These are phyloP conservation scores for Phlegmacium glaucopus DNA, from an alignment of 768 basidiomycete species.

Conservation along the genomic window DNA sequence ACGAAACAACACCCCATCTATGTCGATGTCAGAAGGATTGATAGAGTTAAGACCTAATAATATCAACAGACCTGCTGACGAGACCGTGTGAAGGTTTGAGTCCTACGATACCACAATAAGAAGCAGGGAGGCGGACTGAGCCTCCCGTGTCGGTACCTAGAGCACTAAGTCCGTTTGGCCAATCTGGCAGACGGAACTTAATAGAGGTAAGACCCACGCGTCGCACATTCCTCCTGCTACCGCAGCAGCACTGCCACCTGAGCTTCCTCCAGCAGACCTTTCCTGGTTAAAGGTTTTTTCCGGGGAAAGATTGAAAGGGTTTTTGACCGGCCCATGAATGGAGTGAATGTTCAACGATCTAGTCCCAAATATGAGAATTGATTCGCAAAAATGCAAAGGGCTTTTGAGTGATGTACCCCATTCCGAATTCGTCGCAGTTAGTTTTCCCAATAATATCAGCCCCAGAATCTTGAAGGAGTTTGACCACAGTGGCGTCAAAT, in stretches of 20 bases:
- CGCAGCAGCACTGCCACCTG: conserved; percentile 93
- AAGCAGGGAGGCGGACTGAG: conserved; percentile 88
- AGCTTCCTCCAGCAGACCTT: conserved; percentile 87
- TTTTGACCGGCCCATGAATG: conserved; percentile 72
- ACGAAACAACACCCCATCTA: conserved; percentile 90
- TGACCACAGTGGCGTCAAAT: conserved; percentile 84
- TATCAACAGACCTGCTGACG: conserved; percentile 64
- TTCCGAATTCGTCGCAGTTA: conserved; percentile 97
- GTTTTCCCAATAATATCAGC: conserved; percentile 83
- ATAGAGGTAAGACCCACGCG: conserved; percentile 52
- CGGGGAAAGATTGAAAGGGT: conserved; percentile 49
- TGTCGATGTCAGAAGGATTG: background rate
- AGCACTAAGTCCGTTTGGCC: conserved; percentile 47
- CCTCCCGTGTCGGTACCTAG: conserved; percentile 95
- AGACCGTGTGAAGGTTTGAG: conserved; percentile 95
- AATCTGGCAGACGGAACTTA: background rate
- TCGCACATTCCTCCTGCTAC: conserved; percentile 83
- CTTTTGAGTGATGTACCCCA: conserved; percentile 64
- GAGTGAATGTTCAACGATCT: conserved; percentile 81
- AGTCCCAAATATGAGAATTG: background rate
- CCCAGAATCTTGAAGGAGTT: conserved; percentile 54
- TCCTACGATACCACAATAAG: conserved; percentile 90
- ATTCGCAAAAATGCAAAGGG: background rate
- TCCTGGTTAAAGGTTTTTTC: conserved; percentile 5
- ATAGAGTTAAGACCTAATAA: background rate